A percentile compares a stretch with the other conserved stretches of the same genome.
These are phyloP conservation scores for Globisporangium camurandrum DNA, from an alignment of 352 stramenopile species.

Conservation along the genomic window DNA sequence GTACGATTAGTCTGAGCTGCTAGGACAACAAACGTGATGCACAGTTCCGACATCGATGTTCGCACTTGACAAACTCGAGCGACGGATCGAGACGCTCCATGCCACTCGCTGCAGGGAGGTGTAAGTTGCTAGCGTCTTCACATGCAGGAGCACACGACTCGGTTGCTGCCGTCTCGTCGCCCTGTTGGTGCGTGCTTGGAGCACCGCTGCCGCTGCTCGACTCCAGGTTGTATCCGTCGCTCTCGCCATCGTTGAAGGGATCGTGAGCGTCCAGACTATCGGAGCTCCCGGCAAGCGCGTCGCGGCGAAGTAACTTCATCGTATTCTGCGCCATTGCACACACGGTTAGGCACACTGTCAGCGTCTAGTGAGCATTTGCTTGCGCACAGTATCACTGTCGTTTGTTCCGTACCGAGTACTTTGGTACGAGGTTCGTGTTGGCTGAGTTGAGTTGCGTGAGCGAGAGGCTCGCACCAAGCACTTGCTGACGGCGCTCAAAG, in stretches of 20 bases:
- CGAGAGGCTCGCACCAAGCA: constrained; percentile 23
- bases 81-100: constrained; percentile 7
- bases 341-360: background rate
- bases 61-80: constrained; percentile 24
- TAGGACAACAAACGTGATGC: background rate
- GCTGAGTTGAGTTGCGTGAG: constrained; percentile 18
- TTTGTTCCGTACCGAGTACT: constrained; percentile 28
- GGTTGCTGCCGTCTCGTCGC: no score
- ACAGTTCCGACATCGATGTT: background rate
- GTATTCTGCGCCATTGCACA: constrained; percentile 20
- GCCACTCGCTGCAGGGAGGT: no score
- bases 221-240: background rate
- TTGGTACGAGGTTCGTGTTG: constrained; percentile 61
- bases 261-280: background rate
- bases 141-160: no score
- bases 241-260: background rate
- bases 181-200: no score
- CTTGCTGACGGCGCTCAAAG: constrained; percentile 45
- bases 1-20: background rate
- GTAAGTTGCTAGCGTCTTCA: background rate
- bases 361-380: background rate
- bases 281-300: constrained; percentile 14
- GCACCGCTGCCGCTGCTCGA: background rate
- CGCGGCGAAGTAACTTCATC: constrained; percentile 17
- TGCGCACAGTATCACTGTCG: background rate